phyloP scores from a whole-genome alignment of 2,329 filamentous ascomycete species.

The Lachnum nothofagi region DNA sequence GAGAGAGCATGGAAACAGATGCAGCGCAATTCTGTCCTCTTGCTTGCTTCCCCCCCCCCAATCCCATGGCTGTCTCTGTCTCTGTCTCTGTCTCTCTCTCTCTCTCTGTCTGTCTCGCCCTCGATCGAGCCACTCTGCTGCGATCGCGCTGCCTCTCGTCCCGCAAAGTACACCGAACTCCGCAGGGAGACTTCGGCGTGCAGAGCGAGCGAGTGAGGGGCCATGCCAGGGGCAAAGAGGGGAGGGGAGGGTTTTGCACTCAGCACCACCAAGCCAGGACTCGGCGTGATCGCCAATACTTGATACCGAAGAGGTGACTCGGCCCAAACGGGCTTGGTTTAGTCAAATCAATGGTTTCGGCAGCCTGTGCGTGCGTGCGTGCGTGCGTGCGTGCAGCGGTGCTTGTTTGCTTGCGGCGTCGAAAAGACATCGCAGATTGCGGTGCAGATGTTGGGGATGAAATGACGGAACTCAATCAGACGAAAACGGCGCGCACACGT shows the following conservation, averaged over 20 bases:
- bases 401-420: background rate
- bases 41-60: background rate
- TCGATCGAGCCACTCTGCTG: background rate
- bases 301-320: conserved; percentile 11
- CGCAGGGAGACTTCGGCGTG: background rate
- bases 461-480: too few species aligned
- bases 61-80: background rate
- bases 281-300: conserved; percentile 10
- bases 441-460: conserved; percentile 8
- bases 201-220: background rate
- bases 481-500: too few species aligned
- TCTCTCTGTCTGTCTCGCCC: background rate
- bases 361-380: conserved; percentile 7
- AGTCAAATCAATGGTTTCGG: conserved; percentile 5
- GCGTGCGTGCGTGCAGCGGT: background rate
- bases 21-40: background rate
- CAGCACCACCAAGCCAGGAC: background rate
- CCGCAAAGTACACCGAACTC: background rate
- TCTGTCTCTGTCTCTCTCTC: background rate
- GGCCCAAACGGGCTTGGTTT: conserved; percentile 14
- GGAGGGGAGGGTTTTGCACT: background rate
- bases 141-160: background rate
- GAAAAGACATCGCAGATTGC: background rate
- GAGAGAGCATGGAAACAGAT: background rate
- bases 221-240: too few species aligned